Evolutionary conservation across 2,329 filamentous ascomycete species (phyloP), one percentile per base, ranked within the genome.

Genomic region (Tolypocladium pustulatum): DNA sequence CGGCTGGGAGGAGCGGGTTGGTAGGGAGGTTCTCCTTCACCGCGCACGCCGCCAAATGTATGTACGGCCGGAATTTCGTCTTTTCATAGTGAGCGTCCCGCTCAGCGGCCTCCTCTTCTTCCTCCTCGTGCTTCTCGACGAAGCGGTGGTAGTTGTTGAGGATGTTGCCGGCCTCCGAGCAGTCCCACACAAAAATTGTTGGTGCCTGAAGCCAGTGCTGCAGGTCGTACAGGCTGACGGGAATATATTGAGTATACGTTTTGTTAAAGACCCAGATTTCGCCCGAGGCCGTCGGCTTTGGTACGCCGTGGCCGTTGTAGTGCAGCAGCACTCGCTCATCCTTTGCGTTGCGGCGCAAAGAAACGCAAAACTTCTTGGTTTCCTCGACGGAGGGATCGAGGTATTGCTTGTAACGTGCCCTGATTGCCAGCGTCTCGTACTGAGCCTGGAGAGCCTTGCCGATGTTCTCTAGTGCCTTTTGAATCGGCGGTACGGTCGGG

Each of bases 221-320:
- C 52, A 99, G 76, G 69, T 99, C 94, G 68, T 96, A 97, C 10
- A 99, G 78, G 1, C 93, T 96, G 51, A 99, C 90, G 0, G 94
- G 94, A 49, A 99, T 99, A 70, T 99, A 99, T 73, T 99, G 94
- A 0, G 94, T 99, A 71, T 97, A 99, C 65, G 91, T 97, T 66
- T 94, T 93, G 74, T 99, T 99, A 73, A 99, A 99, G 6, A 97
- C 95, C 94, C 94, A 99, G 25, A 99, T 96, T 72, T 99, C 94
- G 17, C 94, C 94, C 5, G 93, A 97, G 3, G 89, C 86, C 0
- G 94, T 99, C 3, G 94, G 94, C 68, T 97, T 91, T 1, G 94
- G 94, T 13, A 99, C 94, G 54, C 94, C 94, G 72, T 99, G 94
- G 20, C 94, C 94, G 67, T 99, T 99, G 79, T 99, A 99, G 71